phyloP scores from a whole-genome alignment of 1,284 basidiomycete genomes.

The Ceratobasidium papillatum region DNA sequence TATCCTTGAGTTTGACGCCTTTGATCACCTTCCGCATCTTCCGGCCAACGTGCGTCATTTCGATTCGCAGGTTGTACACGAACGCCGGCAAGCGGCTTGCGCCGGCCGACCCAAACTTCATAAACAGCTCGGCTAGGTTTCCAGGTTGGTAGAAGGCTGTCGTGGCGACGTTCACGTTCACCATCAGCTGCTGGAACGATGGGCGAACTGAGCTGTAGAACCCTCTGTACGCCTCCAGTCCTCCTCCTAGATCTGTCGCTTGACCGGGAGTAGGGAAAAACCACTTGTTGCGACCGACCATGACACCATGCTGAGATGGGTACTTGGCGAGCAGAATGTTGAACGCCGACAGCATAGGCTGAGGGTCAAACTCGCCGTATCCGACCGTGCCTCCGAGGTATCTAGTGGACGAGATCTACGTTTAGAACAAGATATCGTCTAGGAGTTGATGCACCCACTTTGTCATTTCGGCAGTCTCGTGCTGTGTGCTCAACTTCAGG shows the following conservation, averaged over 20 bases:
- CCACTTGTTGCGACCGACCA: constrained; percentile 78
- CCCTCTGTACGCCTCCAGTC: constrained; percentile 73
- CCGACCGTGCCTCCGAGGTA: constrained; percentile 63
- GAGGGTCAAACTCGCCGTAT: constrained; percentile 68
- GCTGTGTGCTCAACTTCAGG: constrained; percentile 64
- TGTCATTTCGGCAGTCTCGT: constrained; percentile 66
- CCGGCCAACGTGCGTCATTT: constrained; percentile 60
- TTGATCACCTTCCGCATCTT: constrained; percentile 63
- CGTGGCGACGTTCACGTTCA: constrained; percentile 80
- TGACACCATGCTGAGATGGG: constrained; percentile 68
- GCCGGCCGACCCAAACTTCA: constrained; percentile 60
- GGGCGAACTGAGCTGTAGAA: constrained; percentile 81
- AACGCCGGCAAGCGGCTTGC: constrained; percentile 63
- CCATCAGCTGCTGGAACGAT: constrained; percentile 74
- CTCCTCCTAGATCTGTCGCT: constrained; percentile 45
- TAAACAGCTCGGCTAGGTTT: constrained; percentile 67
- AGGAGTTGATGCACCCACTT: constrained; percentile 57
- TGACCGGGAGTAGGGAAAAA: constrained; percentile 71
- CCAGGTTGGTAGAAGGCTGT: constrained; percentile 76
- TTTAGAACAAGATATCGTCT: constrained; percentile 43
- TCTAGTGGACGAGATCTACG: constrained; percentile 51
- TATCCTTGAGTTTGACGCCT: constrained; percentile 50
- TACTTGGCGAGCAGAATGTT: constrained; percentile 73
- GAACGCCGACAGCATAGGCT: constrained; percentile 73
- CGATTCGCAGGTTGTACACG: constrained; percentile 66